Evolutionary conservation across 306 rosid species (phyloP).

Genomic region (Inga oerstediana): DNA sequence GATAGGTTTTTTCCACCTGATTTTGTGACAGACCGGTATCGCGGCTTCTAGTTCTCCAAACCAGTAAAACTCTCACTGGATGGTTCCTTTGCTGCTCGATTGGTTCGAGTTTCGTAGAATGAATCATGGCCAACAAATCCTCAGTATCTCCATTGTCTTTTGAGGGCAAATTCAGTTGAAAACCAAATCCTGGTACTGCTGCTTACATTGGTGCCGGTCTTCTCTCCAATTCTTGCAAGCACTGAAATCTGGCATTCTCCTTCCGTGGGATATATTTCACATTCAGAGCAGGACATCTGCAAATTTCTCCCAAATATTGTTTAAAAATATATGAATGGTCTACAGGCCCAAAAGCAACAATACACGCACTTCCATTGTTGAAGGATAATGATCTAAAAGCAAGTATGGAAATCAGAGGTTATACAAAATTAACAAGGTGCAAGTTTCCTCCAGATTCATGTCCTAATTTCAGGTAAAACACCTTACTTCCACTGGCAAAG

Average conservation of each 20-base stretch:
- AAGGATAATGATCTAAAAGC: slow-evolving; percentile 16
- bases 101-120: slow-evolving; percentile 47
- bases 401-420: slow-evolving; percentile 7
- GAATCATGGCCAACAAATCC: neutral
- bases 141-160: slow-evolving; percentile 15
- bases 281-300: slow-evolving; percentile 18
- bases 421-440: neutral
- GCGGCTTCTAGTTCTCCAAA: slow-evolving; percentile 73
- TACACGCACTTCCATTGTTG: neutral
- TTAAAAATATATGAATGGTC: neutral
- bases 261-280: slow-evolving; percentile 13
- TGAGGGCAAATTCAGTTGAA: neutral
- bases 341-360: neutral
- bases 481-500: slow-evolving; percentile 3
- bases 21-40: slow-evolving; percentile 45
- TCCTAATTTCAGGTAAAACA: neutral
- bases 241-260: slow-evolving; percentile 20
- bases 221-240: slow-evolving; percentile 1
- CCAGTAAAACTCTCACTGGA: slow-evolving; percentile 79
- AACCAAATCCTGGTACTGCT: slow-evolving; percentile 9
- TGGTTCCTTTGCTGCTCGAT: slow-evolving; percentile 81
- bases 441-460: slow-evolving; percentile 18
- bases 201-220: neutral
- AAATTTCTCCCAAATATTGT: slow-evolving; percentile 16
- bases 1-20: slow-evolving; percentile 63